These are phyloP conservation scores for Paratinospora sagittata DNA, from an alignment of 164 flowering plant genomes.

Conservation along the genomic window DNA sequence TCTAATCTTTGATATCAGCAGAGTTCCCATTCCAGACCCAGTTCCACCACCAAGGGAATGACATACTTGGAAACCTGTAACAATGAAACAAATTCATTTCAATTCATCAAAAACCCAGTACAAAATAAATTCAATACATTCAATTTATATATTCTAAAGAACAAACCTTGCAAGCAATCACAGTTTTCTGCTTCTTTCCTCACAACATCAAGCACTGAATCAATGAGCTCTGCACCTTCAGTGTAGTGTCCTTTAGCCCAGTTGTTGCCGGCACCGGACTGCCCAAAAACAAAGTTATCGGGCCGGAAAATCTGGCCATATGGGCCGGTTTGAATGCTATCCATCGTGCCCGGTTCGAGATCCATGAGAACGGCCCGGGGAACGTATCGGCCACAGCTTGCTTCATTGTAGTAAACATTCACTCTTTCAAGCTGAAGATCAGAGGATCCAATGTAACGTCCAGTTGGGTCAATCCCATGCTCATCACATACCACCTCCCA, in stretches of 20 bases:
- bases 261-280: constrained; percentile 25
- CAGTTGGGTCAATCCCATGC: constrained; percentile 24
- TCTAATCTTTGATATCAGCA: constrained; percentile 23
- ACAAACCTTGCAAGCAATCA: constrained; percentile 24
- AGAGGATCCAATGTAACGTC: constrained; percentile 14
- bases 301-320: constrained; percentile 23
- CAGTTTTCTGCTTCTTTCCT: constrained; percentile 25
- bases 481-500: constrained; percentile 26
- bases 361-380: constrained; percentile 28
- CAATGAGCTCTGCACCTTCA: constrained; percentile 26
- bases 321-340: constrained; percentile 19
- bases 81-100: background rate
- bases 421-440: constrained; percentile 22
- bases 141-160: background rate
- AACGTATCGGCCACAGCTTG: constrained; percentile 19
- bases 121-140: too few species aligned
- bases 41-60: constrained; percentile 27
- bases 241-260: constrained; percentile 28
- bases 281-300: constrained; percentile 24
- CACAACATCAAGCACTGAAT: constrained; percentile 24
- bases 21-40: constrained; percentile 26
- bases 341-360: constrained; percentile 27
- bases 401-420: constrained; percentile 26
- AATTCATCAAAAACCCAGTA: background rate
- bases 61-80: constrained; percentile 26